Percentiles rank a stretch among this genome's conserved stretches.
Conservation (phyloP, 345 rosid species). For the Citrus hindsii region DNA sequence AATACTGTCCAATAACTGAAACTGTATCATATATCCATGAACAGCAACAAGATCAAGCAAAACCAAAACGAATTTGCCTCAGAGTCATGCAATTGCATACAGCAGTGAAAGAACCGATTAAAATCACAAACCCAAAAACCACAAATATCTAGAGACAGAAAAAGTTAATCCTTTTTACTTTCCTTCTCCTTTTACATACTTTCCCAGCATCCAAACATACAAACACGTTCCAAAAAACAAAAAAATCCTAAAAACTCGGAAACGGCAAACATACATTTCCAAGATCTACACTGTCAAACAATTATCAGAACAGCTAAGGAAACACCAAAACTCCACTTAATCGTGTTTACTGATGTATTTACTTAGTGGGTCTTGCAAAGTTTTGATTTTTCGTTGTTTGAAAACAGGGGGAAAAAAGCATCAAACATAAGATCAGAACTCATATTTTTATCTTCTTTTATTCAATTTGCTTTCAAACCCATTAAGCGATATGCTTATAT, state of each 20-base stretch:
- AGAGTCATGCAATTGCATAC: background rate
- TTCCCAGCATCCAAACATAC: constrained; percentile 1
- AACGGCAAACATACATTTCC: background rate
- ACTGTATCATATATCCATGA: background rate
- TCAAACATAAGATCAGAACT: background rate
- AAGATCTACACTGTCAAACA: constrained; percentile 6
- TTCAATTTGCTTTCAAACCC: background rate
- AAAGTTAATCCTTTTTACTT: background rate
- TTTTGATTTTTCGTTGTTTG: background rate
- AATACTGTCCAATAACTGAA: background rate
- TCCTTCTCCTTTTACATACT: background rate
- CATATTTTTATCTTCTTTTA: background rate
- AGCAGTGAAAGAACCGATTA: background rate
- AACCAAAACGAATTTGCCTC: background rate
- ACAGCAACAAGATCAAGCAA: background rate
- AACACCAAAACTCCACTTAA: background rate
- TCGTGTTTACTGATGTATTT: background rate
- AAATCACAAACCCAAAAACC: background rate
- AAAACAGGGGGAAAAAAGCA: background rate
- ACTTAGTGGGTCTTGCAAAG: background rate
- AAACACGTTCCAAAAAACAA: background rate
- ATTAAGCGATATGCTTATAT: background rate
- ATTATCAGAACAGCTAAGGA: background rate
- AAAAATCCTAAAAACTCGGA: background rate
- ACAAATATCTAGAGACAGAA: background rate